Conservation (phyloP, 2,329 filamentous ascomycete genomes). For the Cryoendolithus antarcticus region DNA sequence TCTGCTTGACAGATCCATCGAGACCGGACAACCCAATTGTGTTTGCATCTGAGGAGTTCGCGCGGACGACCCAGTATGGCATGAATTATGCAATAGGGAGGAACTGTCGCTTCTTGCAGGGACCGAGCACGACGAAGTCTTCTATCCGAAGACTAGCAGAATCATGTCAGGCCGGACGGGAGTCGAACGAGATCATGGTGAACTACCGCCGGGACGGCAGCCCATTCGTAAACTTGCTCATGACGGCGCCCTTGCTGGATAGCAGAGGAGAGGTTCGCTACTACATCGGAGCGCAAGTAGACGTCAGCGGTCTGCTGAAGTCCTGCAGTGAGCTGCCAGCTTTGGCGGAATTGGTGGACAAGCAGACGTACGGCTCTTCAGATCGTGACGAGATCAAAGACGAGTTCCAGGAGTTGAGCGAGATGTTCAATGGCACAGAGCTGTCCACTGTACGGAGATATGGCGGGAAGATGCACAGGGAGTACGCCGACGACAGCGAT, state of each 20-base stretch:
- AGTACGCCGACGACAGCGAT: conserved; percentile 38
- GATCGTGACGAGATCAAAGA: conserved; percentile 34
- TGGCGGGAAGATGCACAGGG: conserved; percentile 52
- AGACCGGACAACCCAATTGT: conserved; percentile 63
- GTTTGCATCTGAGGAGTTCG: conserved; percentile 66
- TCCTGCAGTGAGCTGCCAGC: conserved; percentile 54
- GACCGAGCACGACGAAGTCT: conserved; percentile 54
- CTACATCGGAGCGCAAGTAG: conserved; percentile 60
- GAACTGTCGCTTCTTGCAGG: conserved; percentile 69
- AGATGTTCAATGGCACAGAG: conserved; percentile 58
- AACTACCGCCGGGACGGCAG: conserved; percentile 67
- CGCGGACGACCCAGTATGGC: conserved; percentile 62
- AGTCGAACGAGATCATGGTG: conserved; percentile 61
- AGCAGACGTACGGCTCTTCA: conserved; percentile 15
- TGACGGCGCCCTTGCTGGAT: conserved; percentile 60
- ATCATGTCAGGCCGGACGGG: conserved; percentile 49
- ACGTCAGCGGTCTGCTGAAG: conserved; percentile 56
- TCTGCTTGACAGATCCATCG: conserved; percentile 64
- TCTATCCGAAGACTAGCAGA: conserved; percentile 51
- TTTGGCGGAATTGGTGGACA: conserved; percentile 29
- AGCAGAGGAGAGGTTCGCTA: conserved; percentile 55
- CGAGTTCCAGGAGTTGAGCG: conserved; percentile 52
- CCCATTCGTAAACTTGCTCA: conserved; percentile 65
- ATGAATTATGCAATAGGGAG: conserved; percentile 60
- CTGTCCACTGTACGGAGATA: conserved; percentile 50